A percentile compares a stretch with the other conserved stretches of the same genome.
Conservation (phyloP, 2,329 filamentous ascomycete species). For the Penicillium sclerotiorum region DNA sequence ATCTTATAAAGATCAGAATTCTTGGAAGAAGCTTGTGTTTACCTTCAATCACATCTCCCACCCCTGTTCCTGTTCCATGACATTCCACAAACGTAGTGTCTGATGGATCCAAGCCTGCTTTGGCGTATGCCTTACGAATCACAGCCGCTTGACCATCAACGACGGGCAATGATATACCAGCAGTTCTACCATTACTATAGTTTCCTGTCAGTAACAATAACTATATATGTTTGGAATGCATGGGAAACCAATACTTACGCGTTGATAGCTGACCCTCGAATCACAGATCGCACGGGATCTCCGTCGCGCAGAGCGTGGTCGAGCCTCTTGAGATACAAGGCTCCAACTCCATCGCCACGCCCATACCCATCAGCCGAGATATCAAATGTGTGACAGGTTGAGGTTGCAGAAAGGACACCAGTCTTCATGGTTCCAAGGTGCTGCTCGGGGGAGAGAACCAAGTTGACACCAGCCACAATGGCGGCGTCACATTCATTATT, state of each 20-base stretch:
- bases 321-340: constrained; percentile 23
- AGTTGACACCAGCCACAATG: constrained; percentile 4
- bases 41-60: constrained; percentile 1
- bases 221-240: too few relatives aligned
- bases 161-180: constrained; percentile 1
- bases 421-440: neutral
- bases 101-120: neutral
- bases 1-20: too few relatives aligned
- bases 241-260: neutral
- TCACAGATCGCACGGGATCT: constrained; percentile 20
- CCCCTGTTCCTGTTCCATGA: too few relatives aligned
- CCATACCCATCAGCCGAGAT: constrained; percentile 20
- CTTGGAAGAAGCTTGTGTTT: too few relatives aligned
- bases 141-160: neutral
- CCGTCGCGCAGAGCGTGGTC: constrained; percentile 18
- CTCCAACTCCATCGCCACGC: constrained; percentile 21
- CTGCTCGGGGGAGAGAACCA: neutral
- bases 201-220: neutral
- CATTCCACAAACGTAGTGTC: constrained; percentile 1
- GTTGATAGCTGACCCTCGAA: neutral
- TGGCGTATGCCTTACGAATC: neutral
- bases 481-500: neutral
- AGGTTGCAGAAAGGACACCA: constrained; percentile 10
- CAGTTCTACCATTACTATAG: constrained; percentile 2
- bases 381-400: constrained; percentile 16